phyloP scores from a whole-genome alignment of 1,284 basidiomycete species.

The Ceratobasidium sp. region DNA sequence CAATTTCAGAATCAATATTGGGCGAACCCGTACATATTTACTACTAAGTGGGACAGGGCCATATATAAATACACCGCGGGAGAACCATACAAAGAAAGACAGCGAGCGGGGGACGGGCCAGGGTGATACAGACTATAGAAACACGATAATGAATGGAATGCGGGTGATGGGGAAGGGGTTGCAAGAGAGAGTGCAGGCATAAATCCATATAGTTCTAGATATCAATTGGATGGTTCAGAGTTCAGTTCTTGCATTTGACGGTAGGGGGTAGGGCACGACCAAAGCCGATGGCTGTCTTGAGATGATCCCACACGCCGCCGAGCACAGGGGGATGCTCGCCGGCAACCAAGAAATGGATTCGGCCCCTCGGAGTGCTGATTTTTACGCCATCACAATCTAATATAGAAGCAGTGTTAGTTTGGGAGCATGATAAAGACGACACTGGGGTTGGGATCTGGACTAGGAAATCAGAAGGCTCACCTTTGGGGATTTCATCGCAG shows the following conservation, averaged over 20 bases:
- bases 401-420: not conserved
- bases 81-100: conserved; percentile 20
- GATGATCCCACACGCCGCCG: conserved; percentile 39
- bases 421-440: not conserved
- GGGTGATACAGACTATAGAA: conserved; percentile 13
- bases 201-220: conserved; percentile 8
- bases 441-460: not conserved
- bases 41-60: not conserved
- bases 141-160: conserved; percentile 21
- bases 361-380: conserved; percentile 31
- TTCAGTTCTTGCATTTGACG: conserved; percentile 42
- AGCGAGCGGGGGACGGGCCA: not conserved
- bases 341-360: conserved; percentile 38
- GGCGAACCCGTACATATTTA: conserved; percentile 19
- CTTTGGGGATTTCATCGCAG: conserved; percentile 40
- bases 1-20: conserved; percentile 25
- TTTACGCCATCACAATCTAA: conserved; percentile 40
- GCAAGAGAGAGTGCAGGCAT: conserved; percentile 8
- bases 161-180: not conserved
- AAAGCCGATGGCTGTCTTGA: conserved; percentile 40
- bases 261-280: conserved; percentile 31
- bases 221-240: not conserved
- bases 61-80: conserved; percentile 29
- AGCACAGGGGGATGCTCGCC: conserved; percentile 34
- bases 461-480: conserved; percentile 5